phyloP scores from a whole-genome alignment of 108 stramenopile species.

The Schizochytrium sp. region DNA sequence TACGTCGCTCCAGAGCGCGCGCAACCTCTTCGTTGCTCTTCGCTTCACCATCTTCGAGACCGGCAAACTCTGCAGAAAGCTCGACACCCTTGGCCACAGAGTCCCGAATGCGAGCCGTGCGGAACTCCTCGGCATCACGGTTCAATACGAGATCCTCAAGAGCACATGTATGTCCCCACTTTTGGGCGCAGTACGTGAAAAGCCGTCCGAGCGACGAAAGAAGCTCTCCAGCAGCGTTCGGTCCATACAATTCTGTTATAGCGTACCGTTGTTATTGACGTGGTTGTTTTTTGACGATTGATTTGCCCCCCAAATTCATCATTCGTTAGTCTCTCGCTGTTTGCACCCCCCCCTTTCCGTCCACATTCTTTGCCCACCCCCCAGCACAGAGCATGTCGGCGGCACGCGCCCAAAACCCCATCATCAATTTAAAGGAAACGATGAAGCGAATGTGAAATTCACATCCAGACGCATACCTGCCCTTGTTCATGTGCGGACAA shows the following conservation, averaged over 20 bases:
- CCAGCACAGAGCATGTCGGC: no score
- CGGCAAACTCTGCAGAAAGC: slow-evolving; percentile 85
- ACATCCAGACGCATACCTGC: background rate
- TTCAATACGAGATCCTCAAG: slow-evolving; percentile 92
- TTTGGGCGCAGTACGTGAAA: slow-evolving; percentile 85
- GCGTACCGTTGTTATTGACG: background rate
- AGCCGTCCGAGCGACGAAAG: slow-evolving; percentile 84
- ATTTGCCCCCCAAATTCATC: no score
- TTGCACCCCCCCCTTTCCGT: no score
- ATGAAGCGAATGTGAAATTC: background rate
- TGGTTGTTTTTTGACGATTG: no score
- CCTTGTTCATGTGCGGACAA: background rate
- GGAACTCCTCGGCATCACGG: slow-evolving; percentile 62
- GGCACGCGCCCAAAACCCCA: no score
- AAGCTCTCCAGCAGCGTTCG: slow-evolving; percentile 70
- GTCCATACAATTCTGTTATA: slow-evolving; percentile 77
- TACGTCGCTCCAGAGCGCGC: background rate
- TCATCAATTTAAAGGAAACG: no score
- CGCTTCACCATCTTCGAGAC: slow-evolving; percentile 71
- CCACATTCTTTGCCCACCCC: no score
- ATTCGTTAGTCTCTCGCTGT: no score
- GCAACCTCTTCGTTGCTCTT: slow-evolving; percentile 52
- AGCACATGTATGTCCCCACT: slow-evolving; percentile 90
- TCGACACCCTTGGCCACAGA: slow-evolving; percentile 26
- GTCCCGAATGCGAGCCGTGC: slow-evolving; percentile 27